A percentile compares a stretch with the other conserved stretches of the same genome.
Conservation (phyloP, 1,139 yeast genomes). For the Trichomonascaceae sp. region DNA sequence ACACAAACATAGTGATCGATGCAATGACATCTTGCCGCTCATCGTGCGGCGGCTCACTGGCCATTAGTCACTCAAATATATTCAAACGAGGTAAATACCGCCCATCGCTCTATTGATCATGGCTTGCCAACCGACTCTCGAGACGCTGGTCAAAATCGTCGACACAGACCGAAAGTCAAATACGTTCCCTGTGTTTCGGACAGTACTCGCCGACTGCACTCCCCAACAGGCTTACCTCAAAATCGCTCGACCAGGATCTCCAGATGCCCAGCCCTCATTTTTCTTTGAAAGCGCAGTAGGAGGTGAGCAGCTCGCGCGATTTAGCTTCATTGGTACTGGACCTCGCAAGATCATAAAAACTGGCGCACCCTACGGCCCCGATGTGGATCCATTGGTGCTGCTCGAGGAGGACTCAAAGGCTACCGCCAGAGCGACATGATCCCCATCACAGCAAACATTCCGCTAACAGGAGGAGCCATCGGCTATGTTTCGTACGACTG, state of each 20-base stretch:
- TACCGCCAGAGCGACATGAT: constrained; percentile 63
- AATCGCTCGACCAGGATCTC: constrained; percentile 57
- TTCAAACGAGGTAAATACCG: no score
- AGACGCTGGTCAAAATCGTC: constrained; percentile 4
- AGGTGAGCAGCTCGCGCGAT: constrained; percentile 81
- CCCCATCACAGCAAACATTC: constrained; percentile 36
- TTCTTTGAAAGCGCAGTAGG: constrained; percentile 78
- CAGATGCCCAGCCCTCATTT: constrained; percentile 52
- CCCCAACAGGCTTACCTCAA: constrained; percentile 86
- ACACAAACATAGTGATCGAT: no score
- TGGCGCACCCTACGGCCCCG: constrained; percentile 44
- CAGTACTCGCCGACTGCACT: constrained; percentile 62
- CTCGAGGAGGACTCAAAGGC: constrained; percentile 59
- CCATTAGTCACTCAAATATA: no score
- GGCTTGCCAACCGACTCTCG: constrained; percentile 12
- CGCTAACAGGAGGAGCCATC: constrained; percentile 84
- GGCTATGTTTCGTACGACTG: constrained; percentile 96
- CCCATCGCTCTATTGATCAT: no score
- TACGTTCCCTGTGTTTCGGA: constrained; percentile 68
- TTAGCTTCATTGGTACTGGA: constrained; percentile 75
- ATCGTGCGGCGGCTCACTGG: no score
- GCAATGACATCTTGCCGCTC: no score
- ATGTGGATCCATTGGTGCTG: constrained; percentile 64
- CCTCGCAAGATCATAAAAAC: constrained; percentile 77
- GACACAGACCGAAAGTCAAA: constrained; percentile 23